phyloP scores from a whole-genome alignment of 1,284 basidiomycete species.

The Hemileia vastatrix region DNA sequence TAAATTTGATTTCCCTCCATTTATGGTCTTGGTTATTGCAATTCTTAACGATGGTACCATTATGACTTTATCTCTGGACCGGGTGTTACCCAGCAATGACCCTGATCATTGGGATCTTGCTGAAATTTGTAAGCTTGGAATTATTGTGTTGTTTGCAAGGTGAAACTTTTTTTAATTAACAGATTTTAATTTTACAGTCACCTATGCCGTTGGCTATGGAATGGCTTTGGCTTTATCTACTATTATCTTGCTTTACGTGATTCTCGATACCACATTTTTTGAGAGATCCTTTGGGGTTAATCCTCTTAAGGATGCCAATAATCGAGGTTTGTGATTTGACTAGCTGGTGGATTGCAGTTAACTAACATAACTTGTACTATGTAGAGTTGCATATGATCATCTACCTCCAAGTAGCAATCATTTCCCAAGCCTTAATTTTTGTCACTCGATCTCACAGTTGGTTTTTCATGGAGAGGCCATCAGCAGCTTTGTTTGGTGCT shows the following conservation, averaged over 20 bases:
- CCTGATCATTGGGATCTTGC: constrained; percentile 85
- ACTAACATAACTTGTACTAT: constrained; percentile 53
- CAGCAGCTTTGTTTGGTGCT: constrained; percentile 13
- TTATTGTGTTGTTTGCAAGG: no score
- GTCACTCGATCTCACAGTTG: constrained; percentile 23
- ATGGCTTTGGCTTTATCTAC: constrained; percentile 83
- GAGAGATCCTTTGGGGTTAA: constrained; percentile 68
- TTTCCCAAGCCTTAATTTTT: constrained; percentile 24
- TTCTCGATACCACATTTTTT: constrained; percentile 83
- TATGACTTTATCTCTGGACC: constrained; percentile 96
- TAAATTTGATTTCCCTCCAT: constrained; percentile 25
- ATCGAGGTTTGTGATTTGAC: constrained; percentile 27
- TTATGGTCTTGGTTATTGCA: constrained; percentile 67
- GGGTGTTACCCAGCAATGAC: constrained; percentile 81
- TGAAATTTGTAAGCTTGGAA: constrained; percentile 71
- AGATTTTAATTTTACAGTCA: constrained; percentile 49
- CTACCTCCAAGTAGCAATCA: constrained; percentile 23
- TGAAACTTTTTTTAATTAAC: no score
- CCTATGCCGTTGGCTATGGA: constrained; percentile 88
- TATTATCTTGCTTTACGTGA: constrained; percentile 68
- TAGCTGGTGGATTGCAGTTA: constrained; percentile 45
- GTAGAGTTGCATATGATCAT: constrained; percentile 62
- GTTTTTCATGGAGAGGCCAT: constrained; percentile 23
- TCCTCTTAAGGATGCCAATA: constrained; percentile 7
- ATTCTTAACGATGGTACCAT: constrained; percentile 49